Evolutionary conservation across 768 basidiomycete genomes (phyloP), one percentile per base, ranked within the genome.

Genomic region (Lepiota subincarnata): DNA sequence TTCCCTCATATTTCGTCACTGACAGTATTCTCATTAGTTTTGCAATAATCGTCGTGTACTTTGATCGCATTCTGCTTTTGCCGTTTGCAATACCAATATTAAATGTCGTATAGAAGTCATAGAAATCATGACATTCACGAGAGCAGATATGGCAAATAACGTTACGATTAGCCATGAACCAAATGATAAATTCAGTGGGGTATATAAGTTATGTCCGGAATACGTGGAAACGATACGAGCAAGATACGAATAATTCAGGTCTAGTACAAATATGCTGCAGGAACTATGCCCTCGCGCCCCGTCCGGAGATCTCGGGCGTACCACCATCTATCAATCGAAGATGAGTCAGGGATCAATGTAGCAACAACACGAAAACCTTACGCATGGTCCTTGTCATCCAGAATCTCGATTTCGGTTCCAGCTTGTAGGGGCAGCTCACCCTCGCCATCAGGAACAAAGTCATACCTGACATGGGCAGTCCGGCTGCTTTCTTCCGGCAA

Each of bases 191-290:
- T 41, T 22, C 24, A n/a, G 37, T n/a, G 22, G 52, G 50, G 52
- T 47, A 57, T 45, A 42, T 50, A 46, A 46, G 36, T 13, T 55
- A 48, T 48, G 36, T 48, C 47, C 40, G 53, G 54, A 64, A 60
- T 58, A 62, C 62, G 50, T 53, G 58, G 66, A 65, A 66, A 71
- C 66, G 69, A 60, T 49, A 62, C 45, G 69, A 71, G 68, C 69
- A 66, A 61, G 66, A 59, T 57, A 63, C 68, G 61, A 65, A 65
- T 57, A 65, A 64, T 58, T 64, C 65, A 59, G 54, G 46, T 68
- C 81, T 77, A 92, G 73, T 90, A 92, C 72, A 92, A 76, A 77
- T 95, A 98, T 53, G 91, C 84, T 38, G 92, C 89, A 7, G 94
- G 94, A 46, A 97, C 89, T 28, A 95, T 89, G 11, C 94, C 94